These are phyloP conservation scores for Erodium maritimum DNA, from an alignment of 345 rosid species.

Conservation along the genomic window DNA sequence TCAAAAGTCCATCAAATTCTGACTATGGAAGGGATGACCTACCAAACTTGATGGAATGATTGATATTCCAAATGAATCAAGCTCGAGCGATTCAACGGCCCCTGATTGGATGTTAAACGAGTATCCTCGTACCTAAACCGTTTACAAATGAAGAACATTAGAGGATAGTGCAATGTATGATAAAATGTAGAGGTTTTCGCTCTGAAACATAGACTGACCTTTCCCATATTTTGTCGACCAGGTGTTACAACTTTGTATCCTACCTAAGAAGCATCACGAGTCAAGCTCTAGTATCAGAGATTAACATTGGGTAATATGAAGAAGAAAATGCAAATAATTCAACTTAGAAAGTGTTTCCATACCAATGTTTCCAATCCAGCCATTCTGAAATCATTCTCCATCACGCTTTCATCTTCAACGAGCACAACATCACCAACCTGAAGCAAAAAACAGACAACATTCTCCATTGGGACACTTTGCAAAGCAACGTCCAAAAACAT, in stretches of 20 bases:
- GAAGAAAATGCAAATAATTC: not conserved
- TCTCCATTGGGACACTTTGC: not conserved
- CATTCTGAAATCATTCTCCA: slow-evolving; percentile 55
- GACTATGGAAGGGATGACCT: slow-evolving; percentile 10
- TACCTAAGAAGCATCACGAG: slow-evolving; percentile 42
- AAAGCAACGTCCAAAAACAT: not conserved
- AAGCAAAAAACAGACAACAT: slow-evolving; percentile 3
- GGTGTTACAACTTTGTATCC: slow-evolving; percentile 76
- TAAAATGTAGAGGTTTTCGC: slow-evolving; percentile 5
- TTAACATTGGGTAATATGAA: not conserved
- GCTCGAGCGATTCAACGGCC: slow-evolving; percentile 61
- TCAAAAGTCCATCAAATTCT: not conserved
- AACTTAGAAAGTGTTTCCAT: slow-evolving; percentile 7
- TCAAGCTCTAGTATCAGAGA: slow-evolving; percentile 10
- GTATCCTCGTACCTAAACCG: slow-evolving; percentile 68
- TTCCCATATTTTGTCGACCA: slow-evolving; percentile 47
- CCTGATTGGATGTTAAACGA: slow-evolving; percentile 72
- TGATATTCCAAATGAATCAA: slow-evolving; percentile 81
- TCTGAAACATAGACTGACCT: slow-evolving; percentile 30
- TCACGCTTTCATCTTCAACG: slow-evolving; percentile 48
- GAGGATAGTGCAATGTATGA: not conserved
- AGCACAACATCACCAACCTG: slow-evolving; percentile 91
- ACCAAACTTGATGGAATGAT: slow-evolving; percentile 91
- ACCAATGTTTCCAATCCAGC: slow-evolving; percentile 79
- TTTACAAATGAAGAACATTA: not conserved